phyloP scores from a whole-genome alignment of 2,329 filamentous ascomycete species.

The Drechslera avenae region DNA sequence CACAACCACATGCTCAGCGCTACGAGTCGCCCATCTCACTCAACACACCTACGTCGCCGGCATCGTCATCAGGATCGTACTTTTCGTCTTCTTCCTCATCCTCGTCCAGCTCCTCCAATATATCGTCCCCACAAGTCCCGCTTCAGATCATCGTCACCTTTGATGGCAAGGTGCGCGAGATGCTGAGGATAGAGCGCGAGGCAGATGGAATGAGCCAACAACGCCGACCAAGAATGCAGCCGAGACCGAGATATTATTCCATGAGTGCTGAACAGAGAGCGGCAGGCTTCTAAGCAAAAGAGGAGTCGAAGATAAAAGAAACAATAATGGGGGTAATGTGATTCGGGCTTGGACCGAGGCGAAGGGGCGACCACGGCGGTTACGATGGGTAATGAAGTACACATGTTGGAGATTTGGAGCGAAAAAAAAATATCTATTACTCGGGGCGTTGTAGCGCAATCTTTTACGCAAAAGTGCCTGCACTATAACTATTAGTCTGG shows the following conservation, averaged over 20 bases:
- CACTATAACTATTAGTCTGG: not conserved
- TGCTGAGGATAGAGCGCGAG: slow-evolving; percentile 29
- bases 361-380: slow-evolving; percentile 2
- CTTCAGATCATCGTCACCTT: slow-evolving; percentile 37
- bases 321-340: no score
- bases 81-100: slow-evolving; percentile 4
- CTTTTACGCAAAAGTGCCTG: not conserved
- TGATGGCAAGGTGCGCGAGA: slow-evolving; percentile 34
- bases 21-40: slow-evolving; percentile 7
- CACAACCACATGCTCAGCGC: slow-evolving; percentile 1
- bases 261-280: slow-evolving; percentile 2
- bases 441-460: not conserved
- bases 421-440: not conserved
- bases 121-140: slow-evolving; percentile 22
- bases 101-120: slow-evolving; percentile 1
- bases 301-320: no score
- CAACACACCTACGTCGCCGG: slow-evolving; percentile 9
- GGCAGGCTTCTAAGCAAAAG: slow-evolving; percentile 1
- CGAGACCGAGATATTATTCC: slow-evolving; percentile 20
- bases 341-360: not conserved
- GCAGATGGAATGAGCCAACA: slow-evolving; percentile 7
- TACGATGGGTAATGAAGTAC: slow-evolving; percentile 5
- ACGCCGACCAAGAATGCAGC: slow-evolving; percentile 1
- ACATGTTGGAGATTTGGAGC: not conserved
- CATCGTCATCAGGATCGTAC: slow-evolving; percentile 1